Evolutionary conservation across 805 yeast genomes (phyloP).

Genomic region (Starmerella sp.): DNA sequence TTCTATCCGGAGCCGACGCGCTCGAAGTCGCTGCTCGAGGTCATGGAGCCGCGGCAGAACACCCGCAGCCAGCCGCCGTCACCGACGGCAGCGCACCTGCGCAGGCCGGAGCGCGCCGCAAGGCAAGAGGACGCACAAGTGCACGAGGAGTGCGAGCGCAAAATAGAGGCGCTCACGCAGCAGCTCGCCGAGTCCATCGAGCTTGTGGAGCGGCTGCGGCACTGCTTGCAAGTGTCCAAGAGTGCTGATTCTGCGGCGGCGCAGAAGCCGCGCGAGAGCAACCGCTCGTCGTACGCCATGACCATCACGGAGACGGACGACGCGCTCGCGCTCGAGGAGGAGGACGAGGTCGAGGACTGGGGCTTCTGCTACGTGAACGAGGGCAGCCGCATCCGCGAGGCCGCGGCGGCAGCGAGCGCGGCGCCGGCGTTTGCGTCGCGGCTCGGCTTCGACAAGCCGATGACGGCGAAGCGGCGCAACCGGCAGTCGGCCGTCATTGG

Average conservation of each 20-base stretch:
- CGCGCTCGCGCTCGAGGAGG: not conserved
- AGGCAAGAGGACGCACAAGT: not conserved
- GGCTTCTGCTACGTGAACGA: constrained; percentile 1
- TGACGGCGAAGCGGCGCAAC: not conserved
- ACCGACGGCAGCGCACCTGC: no score
- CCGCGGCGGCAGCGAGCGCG: not conserved
- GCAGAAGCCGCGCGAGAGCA: not conserved
- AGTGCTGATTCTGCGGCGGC: not conserved
- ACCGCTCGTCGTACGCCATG: not conserved
- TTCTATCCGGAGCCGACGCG: no score
- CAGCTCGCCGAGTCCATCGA: not conserved
- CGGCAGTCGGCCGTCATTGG: constrained; percentile 16
- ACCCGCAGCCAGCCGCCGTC: no score
- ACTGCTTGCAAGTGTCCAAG: not conserved
- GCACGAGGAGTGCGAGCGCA: not conserved
- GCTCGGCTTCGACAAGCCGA: not conserved
- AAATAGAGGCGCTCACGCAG: not conserved
- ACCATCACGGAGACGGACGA: not conserved
- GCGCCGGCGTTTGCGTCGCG: not conserved
- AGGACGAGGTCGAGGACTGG: not conserved
- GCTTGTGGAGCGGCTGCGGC: not conserved
- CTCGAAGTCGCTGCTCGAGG: no score
- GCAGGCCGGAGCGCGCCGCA: not conserved
- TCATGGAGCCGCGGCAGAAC: no score
- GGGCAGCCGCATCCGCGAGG: not conserved